Conservation (phyloP, 768 basidiomycete species). For the Suillus sp. region DNA sequence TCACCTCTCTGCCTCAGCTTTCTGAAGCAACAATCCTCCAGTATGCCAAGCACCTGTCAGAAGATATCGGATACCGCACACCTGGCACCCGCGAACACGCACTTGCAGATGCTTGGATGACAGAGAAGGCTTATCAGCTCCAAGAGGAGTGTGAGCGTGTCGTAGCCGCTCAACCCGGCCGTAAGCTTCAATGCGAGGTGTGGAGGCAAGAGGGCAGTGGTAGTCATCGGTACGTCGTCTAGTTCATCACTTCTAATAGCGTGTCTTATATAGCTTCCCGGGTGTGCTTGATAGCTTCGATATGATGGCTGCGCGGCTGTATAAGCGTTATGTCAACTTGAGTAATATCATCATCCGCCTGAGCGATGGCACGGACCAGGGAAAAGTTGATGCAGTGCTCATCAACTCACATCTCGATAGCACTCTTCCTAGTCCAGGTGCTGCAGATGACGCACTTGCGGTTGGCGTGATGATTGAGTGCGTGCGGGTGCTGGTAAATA, state of each 20-base stretch:
- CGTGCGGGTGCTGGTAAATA: slow-evolving; percentile 70
- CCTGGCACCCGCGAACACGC: slow-evolving; percentile 92
- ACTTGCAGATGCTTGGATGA: slow-evolving; percentile 80
- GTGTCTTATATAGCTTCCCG: background rate
- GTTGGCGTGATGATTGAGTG: slow-evolving; percentile 93
- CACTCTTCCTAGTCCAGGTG: slow-evolving; percentile 86
- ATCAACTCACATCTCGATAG: slow-evolving; percentile 91
- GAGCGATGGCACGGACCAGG: slow-evolving; percentile 69
- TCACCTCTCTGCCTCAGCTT: slow-evolving; percentile 64
- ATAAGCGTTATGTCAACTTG: slow-evolving; percentile 87
- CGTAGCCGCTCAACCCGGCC: slow-evolving; percentile 39
- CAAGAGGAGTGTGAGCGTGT: slow-evolving; percentile 62
- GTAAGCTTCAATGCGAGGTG: slow-evolving; percentile 86
- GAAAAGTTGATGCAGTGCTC: slow-evolving; percentile 82
- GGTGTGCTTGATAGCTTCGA: slow-evolving; percentile 65
- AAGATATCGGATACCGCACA: slow-evolving; percentile 87
- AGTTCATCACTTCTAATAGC: slow-evolving; percentile 3
- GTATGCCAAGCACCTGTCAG: slow-evolving; percentile 69
- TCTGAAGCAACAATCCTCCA: slow-evolving; percentile 70
- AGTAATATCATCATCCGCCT: slow-evolving; percentile 88
- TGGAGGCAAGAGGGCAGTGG: slow-evolving; percentile 91
- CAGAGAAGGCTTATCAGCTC: slow-evolving; percentile 62
- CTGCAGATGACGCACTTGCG: slow-evolving; percentile 84
- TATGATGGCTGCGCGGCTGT: slow-evolving; percentile 83
- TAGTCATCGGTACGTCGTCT: slow-evolving; percentile 69